Conservation (phyloP, 202 grass and related monocot species). For the Miscanthus sacchariflorus region DNA sequence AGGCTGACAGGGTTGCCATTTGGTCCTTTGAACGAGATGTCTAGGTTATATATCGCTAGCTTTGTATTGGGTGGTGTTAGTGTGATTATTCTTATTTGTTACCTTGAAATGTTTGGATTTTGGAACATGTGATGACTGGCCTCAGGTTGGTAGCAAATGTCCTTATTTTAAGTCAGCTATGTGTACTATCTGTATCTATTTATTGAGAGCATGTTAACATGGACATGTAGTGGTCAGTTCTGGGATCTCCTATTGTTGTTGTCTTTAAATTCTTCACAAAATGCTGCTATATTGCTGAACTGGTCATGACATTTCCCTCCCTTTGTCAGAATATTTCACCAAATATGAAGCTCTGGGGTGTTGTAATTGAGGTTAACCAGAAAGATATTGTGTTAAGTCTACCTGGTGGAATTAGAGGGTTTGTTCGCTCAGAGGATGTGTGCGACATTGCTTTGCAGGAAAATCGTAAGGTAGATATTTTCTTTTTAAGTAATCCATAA, state of each 20-base stretch:
- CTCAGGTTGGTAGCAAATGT: not conserved
- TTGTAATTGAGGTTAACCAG: constrained; percentile 86
- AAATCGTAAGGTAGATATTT: constrained; percentile 61
- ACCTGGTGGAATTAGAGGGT: constrained; percentile 93
- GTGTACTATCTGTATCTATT: not conserved
- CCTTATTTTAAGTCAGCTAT: constrained; percentile 26
- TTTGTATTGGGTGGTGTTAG: not conserved
- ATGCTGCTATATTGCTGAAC: constrained; percentile 15
- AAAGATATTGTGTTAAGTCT: constrained; percentile 91
- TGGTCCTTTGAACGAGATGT: not conserved
- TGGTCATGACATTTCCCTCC: not conserved
- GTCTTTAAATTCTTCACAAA: constrained; percentile 17
- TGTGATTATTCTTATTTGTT: not conserved
- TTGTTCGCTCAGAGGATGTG: constrained; percentile 83
- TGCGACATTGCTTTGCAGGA: constrained; percentile 53
- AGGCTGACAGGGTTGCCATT: not conserved
- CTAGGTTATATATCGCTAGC: constrained; percentile 13
- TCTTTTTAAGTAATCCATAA: constrained; percentile 14
- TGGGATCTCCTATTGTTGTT: not conserved
- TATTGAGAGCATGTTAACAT: not conserved
- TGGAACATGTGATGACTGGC: not conserved
- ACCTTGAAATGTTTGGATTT: not conserved
- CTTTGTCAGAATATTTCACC: constrained; percentile 85
- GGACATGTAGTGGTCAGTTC: not conserved
- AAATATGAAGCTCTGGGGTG: constrained; percentile 92